Percentiles rank a stretch among this genome's conserved stretches.
These are phyloP conservation scores for Acarospora socialis DNA, from an alignment of 2,329 filamentous ascomycete species.

Conservation along the genomic window DNA sequence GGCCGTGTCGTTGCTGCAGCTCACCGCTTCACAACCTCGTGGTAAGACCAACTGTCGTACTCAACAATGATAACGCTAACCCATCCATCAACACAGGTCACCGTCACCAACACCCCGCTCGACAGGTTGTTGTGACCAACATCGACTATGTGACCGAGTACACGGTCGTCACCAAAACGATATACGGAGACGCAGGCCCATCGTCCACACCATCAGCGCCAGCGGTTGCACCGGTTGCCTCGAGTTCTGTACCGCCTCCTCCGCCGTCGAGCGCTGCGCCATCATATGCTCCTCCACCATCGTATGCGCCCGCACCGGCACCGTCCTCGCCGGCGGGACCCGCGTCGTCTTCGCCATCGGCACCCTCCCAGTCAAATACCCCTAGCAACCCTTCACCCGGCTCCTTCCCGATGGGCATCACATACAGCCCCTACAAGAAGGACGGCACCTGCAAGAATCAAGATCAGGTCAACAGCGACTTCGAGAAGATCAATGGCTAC, in stretches of 20 bases:
- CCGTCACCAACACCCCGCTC: constrained; percentile 23
- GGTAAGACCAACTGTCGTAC: constrained; percentile 14
- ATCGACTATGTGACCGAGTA: constrained; percentile 26
- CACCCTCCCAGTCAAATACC: constrained; percentile 11
- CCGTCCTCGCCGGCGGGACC: neutral
- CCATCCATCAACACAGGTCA: constrained; percentile 18
- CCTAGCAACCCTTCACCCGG: constrained; percentile 10
- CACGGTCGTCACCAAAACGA: neutral
- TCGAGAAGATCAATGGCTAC: constrained; percentile 42
- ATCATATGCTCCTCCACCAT: constrained; percentile 8
- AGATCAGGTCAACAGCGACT: constrained; percentile 49
- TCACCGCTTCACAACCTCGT: constrained; percentile 30
- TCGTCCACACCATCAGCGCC: constrained; percentile 24
- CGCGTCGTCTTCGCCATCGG: constrained; percentile 2
- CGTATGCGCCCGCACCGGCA: neutral
- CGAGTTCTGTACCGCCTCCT: constrained; percentile 10
- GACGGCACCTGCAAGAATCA: constrained; percentile 52
- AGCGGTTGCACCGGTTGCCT: constrained; percentile 10
- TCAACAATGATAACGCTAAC: constrained; percentile 3
- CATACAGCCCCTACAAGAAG: constrained; percentile 43
- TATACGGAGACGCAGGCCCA: constrained; percentile 10
- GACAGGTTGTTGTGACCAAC: constrained; percentile 24
- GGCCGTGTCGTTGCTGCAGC: constrained; percentile 26
- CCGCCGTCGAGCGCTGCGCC: constrained; percentile 4
- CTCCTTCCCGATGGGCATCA: constrained; percentile 28